Evolutionary conservation across 306 rosid species (phyloP), one percentile per base, ranked within the genome.

Genomic region (Begonia masoniana): DNA sequence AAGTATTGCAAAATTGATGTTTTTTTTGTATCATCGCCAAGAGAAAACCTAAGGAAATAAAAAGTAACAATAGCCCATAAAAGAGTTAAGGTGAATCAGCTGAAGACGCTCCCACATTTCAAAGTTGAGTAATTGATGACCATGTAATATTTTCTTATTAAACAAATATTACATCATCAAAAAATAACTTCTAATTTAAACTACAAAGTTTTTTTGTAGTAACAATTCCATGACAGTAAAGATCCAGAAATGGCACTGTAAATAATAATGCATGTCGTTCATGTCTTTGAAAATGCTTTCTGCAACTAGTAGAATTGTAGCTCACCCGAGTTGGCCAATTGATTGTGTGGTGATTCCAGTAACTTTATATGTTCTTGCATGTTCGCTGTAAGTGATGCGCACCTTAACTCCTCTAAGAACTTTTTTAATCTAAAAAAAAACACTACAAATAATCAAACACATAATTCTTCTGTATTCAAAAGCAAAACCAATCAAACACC

Each of bases 371-470:
- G 67, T 60, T 54, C 62, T 71, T 0, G 14, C 26, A 13, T n/a
- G 5, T 2, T n/a, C 57, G 5, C 63, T 55, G 21, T 66, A 63
- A 2, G 1, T 17, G 8, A 76, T 5, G 24, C 42, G 58, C 0
- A 91, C 81, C 68, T 58, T 83, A 0, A 86, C 4, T 15, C 81
- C 86, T 58, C 19, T 76, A 62, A 91, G 49, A 2, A 71, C 70
- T 21, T 13, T 86, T 52, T 57, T 79, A 19, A 86, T 16, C 99
- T 10, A 11, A 15, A 3, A 2, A 14, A 6, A 31, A 17, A 9
- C 12, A 7, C 3, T 43, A 50, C 24, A 15, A 10, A 9, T 5
- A 10, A 26, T 2, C 46, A n/a, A 13, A 15, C 9, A 19, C 49
- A n/a, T 45, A 45, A 12, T 10, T 45, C 35, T 10, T 10, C 2